Evolutionary conservation across 805 yeast genomes (phyloP).

Genomic region (Sugiyamaella qingdaonensis): DNA sequence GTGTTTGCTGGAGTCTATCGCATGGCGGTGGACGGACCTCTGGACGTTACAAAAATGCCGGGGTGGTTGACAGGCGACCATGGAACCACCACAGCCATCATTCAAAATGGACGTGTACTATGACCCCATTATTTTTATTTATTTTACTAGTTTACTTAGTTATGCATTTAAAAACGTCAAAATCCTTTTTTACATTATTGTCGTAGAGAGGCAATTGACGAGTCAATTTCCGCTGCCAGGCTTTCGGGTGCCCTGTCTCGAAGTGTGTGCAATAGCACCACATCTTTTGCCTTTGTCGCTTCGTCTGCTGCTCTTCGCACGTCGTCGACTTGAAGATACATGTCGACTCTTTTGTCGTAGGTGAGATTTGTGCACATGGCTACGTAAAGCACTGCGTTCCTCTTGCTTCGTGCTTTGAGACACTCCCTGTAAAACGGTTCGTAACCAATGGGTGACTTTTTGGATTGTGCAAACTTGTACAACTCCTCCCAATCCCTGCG

Average conservation of each 20-base stretch:
- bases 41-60: constrained; percentile 58
- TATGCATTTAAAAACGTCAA: background rate
- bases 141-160: background rate
- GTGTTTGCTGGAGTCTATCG: constrained; percentile 77
- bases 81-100: constrained; percentile 47
- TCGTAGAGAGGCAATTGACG: constrained; percentile 11
- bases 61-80: constrained; percentile 79
- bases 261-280: constrained; percentile 19
- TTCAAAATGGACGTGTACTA: constrained; percentile 35
- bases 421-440: constrained; percentile 57
- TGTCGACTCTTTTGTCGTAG: constrained; percentile 45
- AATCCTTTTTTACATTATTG: background rate
- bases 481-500: constrained; percentile 53
- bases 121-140: background rate
- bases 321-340: constrained; percentile 54
- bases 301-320: constrained; percentile 28
- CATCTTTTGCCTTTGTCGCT: constrained; percentile 30
- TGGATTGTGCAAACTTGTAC: constrained; percentile 44
- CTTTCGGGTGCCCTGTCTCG: constrained; percentile 19
- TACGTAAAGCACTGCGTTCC: constrained; percentile 60
- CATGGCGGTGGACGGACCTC: constrained; percentile 45
- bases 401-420: constrained; percentile 48
- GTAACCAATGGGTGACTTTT: constrained; percentile 69
- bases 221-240: constrained; percentile 14
- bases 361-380: constrained; percentile 44